Conservation (phyloP, 2,329 filamentous ascomycete species). For the Aspergillus calidoustus region DNA sequence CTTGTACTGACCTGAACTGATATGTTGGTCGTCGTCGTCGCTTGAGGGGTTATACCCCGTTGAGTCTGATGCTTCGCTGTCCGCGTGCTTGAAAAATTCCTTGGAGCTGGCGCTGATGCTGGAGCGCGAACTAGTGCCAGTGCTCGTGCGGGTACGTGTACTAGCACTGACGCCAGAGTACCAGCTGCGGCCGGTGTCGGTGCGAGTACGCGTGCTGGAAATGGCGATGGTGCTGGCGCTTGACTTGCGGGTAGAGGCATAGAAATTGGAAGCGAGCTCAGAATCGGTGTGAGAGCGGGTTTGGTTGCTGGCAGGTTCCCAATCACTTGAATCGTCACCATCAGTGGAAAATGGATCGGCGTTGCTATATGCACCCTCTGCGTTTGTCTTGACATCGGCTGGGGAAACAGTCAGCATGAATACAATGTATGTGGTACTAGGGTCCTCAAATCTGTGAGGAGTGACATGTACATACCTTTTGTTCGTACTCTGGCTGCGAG, state of each 20-base stretch:
- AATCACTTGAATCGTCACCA: background rate
- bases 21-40: constrained; percentile 1
- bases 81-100: background rate
- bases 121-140: background rate
- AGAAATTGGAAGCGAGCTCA: background rate
- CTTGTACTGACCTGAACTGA: constrained; percentile 29
- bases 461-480: background rate
- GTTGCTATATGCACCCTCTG: background rate
- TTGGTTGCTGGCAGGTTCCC: background rate
- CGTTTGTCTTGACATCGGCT: background rate
- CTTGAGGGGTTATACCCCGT: background rate
- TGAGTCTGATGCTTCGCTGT: background rate
- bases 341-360: background rate
- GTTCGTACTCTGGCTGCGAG: constrained; percentile 10
- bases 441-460: background rate
- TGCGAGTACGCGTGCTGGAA: background rate
- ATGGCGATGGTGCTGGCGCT: too few species aligned
- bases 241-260: background rate
- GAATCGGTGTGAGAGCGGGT: background rate
- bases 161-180: background rate
- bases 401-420: background rate
- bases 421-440: background rate
- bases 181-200: background rate
- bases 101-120: background rate
- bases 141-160: background rate